Conservation (phyloP, 305 asterid species). For the Ilex paraguariensis region DNA sequence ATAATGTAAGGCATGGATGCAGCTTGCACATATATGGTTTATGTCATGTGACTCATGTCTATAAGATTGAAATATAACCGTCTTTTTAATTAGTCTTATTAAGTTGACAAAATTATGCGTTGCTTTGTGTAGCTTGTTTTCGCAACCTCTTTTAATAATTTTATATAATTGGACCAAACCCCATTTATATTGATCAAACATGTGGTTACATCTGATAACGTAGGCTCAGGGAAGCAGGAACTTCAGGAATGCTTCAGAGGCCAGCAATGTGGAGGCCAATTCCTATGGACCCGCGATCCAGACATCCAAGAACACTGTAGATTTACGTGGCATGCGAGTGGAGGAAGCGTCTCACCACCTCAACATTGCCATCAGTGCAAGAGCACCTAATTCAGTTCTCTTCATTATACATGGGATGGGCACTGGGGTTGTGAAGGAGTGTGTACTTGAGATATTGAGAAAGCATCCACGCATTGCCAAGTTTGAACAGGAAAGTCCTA, state of each 20-base stretch:
- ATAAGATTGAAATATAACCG: too few species aligned
- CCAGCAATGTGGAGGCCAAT: slow-evolving; percentile 30
- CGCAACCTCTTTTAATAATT: too few species aligned
- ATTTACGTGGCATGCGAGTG: slow-evolving; percentile 80
- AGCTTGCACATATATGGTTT: too few species aligned
- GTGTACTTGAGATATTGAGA: slow-evolving; percentile 46
- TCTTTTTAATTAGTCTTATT: too few species aligned
- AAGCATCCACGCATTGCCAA: slow-evolving; percentile 65
- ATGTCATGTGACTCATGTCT: too few species aligned
- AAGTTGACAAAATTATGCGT: too few species aligned
- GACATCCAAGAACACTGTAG: slow-evolving; percentile 76
- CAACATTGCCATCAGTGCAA: slow-evolving; percentile 54
- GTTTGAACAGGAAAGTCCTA: slow-evolving; percentile 84
- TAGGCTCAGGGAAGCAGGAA: slow-evolving; percentile 48
- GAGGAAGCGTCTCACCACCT: slow-evolving; percentile 72
- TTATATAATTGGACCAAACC: too few species aligned
- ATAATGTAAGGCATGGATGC: not conserved
- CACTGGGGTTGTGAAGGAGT: slow-evolving; percentile 78
- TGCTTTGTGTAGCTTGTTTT: too few species aligned
- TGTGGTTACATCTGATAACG: slow-evolving; percentile 1
- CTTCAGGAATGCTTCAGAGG: slow-evolving; percentile 47
- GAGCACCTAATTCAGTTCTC: slow-evolving; percentile 61
- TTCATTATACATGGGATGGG: slow-evolving; percentile 97
- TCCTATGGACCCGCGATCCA: slow-evolving; percentile 61
- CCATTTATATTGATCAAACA: too few species aligned